phyloP scores from a whole-genome alignment of 805 yeast species.

The Cyberlindnera sargentensis region DNA sequence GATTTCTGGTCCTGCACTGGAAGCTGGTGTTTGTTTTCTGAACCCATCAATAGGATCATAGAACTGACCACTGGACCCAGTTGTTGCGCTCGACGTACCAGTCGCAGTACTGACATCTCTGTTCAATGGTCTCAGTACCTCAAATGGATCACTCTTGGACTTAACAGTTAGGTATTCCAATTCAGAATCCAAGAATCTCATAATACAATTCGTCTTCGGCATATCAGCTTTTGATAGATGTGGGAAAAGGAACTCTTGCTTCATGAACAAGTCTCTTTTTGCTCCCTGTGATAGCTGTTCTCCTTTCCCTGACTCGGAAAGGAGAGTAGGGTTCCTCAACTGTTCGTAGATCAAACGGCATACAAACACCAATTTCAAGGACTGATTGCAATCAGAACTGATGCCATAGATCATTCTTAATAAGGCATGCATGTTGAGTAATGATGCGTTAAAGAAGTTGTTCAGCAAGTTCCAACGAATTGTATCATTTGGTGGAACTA shows the following conservation, averaged over 20 bases:
- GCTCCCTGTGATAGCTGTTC: too few relatives aligned
- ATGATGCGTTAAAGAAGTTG: constrained; percentile 5
- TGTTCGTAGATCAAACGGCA: constrained; percentile 10
- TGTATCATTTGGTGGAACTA: constrained; percentile 3
- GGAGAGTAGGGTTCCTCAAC: constrained; percentile 14
- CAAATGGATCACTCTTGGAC: constrained; percentile 8
- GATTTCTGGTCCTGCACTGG: neutral
- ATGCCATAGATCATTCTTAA: constrained; percentile 14
- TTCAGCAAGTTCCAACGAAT: constrained; percentile 7
- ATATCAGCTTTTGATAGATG: constrained; percentile 1
- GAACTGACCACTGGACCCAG: constrained; percentile 11
- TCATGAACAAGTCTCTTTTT: too few relatives aligned
- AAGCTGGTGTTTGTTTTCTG: neutral
- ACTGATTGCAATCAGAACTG: constrained; percentile 12
- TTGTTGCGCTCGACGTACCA: too few relatives aligned
- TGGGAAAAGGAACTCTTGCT: too few relatives aligned
- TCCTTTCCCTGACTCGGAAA: neutral
- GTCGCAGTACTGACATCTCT: neutral
- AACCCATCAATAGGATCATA: constrained; percentile 9
- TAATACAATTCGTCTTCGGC: constrained; percentile 13
- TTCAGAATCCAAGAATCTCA: constrained; percentile 13
- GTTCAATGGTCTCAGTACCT: constrained; percentile 14
- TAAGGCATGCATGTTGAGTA: constrained; percentile 5
- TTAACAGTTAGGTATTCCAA: constrained; percentile 8
- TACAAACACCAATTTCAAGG: constrained; percentile 14